Evolutionary conservation across 2,329 filamentous ascomycete species (phyloP).

Genomic region (Clonostachys solani): DNA sequence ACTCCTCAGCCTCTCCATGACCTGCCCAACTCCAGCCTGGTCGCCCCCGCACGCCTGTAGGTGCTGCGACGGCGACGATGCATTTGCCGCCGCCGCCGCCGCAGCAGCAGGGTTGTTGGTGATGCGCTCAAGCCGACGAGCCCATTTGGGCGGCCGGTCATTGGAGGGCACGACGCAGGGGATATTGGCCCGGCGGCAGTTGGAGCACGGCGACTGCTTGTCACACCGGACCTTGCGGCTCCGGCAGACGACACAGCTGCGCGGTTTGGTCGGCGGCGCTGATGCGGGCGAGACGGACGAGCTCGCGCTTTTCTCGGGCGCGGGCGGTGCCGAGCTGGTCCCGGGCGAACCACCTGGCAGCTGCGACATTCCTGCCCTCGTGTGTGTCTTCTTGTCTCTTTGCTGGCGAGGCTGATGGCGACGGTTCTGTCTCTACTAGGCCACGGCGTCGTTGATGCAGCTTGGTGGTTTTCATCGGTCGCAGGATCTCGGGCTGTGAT

Average conservation of each 20-base stretch:
- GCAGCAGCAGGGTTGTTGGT: slow-evolving; percentile 9
- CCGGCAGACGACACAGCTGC: slow-evolving; percentile 47
- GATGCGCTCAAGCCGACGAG: slow-evolving; percentile 41
- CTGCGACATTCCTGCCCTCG: too few species aligned
- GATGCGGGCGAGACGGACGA: slow-evolving; percentile 4
- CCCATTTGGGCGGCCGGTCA: slow-evolving; percentile 49
- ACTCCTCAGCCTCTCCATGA: slow-evolving; percentile 43
- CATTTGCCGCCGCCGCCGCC: not conserved
- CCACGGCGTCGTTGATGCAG: too few species aligned
- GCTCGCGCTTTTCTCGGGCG: slow-evolving; percentile 14
- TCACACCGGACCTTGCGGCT: slow-evolving; percentile 54
- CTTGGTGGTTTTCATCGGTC: too few species aligned
- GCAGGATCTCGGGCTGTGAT: too few species aligned
- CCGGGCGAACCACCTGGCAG: not conserved
- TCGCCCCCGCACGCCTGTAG: not conserved
- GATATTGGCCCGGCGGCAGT: slow-evolving; percentile 48
- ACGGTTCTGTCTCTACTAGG: too few species aligned
- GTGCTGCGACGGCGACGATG: not conserved
- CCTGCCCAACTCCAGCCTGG: slow-evolving; percentile 18
- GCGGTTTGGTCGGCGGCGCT: slow-evolving; percentile 20
- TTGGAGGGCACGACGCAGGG: slow-evolving; percentile 43
- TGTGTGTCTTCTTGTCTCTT: too few species aligned
- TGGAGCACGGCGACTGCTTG: slow-evolving; percentile 50
- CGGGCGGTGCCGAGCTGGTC: not conserved
- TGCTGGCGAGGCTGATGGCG: too few species aligned